Base-by-base conservation (phyloP, 2,329 filamentous ascomycete genomes). In the Onygenales sp. region DNA sequence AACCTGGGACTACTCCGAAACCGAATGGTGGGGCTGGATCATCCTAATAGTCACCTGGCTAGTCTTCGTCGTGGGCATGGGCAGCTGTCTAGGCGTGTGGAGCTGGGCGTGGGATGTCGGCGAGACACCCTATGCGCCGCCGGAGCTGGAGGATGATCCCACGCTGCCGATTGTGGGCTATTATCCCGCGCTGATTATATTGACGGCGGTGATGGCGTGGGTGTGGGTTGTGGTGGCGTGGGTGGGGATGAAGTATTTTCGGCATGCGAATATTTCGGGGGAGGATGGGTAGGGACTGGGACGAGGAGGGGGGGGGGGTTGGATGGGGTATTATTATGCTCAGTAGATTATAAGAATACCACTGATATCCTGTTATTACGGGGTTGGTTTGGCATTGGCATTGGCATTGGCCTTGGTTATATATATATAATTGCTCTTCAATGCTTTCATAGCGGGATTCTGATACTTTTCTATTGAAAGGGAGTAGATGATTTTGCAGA, bases 221-320 rank as follows among this genome's bases (percentile, higher is more conserved):
- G 89, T 97, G 5, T 98, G 93, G 93, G 93, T 97, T 14, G 83
- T 95, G 10, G 85, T 94, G 54, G 93, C 94, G 9, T 98, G 93
- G 93, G 86, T 97, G 48, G 93, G 93, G 27, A 97, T 98, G 92
- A 98, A 98, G 69, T 97, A 97, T 70, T 98, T 98, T 67, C 84
- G 91, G 61, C 93, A 98, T 76, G 92, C 93, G 36, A 95, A 95
- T 74, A 94, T 97, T 65, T 88, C 78, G 45, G 78, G 77, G 17
- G 80, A 82, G 39, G 79, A 82, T 64, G 69, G 59, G 43, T 66
- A 48, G 42, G 27, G 17, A 17, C 17, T 17, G 17, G 17, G 17
- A 17, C 17, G 17, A 17, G 17, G 31, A n/a, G 50, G 11, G 41
- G 9, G 27, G n/a, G 21, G 21, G 21, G 21, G 21, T 27, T 27